Percentiles rank a stretch among this genome's conserved stretches.
phyloP scores from a whole-genome alignment of 2,329 filamentous ascomycete species.

The Aspergillus cejpii region DNA sequence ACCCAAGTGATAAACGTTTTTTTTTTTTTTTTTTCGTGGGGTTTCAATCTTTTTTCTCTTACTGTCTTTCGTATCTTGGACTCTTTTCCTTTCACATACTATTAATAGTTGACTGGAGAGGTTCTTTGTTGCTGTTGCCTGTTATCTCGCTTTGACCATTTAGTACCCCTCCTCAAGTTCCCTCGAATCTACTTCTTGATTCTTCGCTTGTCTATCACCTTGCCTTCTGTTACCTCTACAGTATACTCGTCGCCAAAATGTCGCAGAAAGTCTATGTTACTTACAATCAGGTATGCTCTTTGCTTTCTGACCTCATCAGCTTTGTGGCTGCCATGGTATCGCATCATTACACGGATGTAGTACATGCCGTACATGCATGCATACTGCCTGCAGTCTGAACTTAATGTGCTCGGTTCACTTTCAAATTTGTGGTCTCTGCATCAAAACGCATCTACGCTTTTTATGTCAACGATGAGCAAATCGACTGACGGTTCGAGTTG shows the following conservation, averaged over 20 bases:
- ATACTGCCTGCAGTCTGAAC: neutral
- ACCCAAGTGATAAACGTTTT: neutral
- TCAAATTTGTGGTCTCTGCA: neutral
- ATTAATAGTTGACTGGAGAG: too few species aligned
- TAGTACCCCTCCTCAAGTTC: too few species aligned
- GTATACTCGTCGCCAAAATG: constrained; percentile 49
- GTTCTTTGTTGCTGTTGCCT: too few species aligned
- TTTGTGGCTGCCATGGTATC: neutral
- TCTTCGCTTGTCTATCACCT: too few species aligned
- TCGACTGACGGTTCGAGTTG: neutral
- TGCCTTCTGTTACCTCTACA: neutral
- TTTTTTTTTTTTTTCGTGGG: constrained; percentile 5
- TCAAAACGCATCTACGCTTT: constrained; percentile 2
- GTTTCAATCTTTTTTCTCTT: neutral
- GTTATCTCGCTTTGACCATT: too few species aligned
- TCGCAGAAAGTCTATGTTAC: constrained; percentile 82
- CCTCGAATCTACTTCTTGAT: too few species aligned
- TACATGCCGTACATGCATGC: neutral
- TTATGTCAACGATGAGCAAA: constrained; percentile 11
- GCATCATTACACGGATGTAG: neutral
- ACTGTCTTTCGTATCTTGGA: constrained; percentile 1
- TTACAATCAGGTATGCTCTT: constrained; percentile 71
- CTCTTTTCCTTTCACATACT: neutral
- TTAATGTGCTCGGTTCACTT: neutral
- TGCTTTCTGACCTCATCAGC: neutral